A percentile compares a stretch with the other conserved stretches of the same genome.
These are phyloP conservation scores for Trametes sp. DNA, from an alignment of 1,284 basidiomycete genomes.

Conservation along the genomic window DNA sequence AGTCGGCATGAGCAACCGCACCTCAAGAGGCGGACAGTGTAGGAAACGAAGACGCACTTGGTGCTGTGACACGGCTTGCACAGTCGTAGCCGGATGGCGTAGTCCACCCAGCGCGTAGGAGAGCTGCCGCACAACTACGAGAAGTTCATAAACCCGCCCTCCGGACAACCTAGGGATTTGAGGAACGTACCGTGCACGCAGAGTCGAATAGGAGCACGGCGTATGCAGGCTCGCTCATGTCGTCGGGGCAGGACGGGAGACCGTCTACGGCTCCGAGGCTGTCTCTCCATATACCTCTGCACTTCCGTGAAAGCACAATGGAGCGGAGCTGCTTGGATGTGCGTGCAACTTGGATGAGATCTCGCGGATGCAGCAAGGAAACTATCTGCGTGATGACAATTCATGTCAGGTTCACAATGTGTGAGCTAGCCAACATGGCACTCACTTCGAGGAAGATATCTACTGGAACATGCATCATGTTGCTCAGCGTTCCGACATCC, in stretches of 20 bases:
- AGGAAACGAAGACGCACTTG: not conserved
- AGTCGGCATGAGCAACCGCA: no score
- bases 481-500: not conserved
- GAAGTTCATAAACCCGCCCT: not conserved
- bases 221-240: conserved; percentile 24
- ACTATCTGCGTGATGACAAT: conserved; percentile 1
- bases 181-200: conserved; percentile 12
- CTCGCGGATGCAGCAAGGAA: conserved; percentile 12
- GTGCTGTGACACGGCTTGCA: not conserved
- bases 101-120: conserved; percentile 1
- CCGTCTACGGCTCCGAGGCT: conserved; percentile 1
- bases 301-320: conserved; percentile 26
- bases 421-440: not conserved
- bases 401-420: not conserved
- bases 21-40: no score
- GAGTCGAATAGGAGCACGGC: conserved; percentile 22
- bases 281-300: conserved; percentile 29
- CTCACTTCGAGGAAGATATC: conserved; percentile 1
- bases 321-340: conserved; percentile 12
- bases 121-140: not conserved
- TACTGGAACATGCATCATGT: not conserved
- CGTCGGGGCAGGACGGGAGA: conserved; percentile 15
- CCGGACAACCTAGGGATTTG: not conserved
- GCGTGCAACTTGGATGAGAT: conserved; percentile 12
- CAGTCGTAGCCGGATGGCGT: not conserved